Conservation (phyloP, 2,329 filamentous ascomycete genomes). For the Myriosclerotinia curreyana region DNA sequence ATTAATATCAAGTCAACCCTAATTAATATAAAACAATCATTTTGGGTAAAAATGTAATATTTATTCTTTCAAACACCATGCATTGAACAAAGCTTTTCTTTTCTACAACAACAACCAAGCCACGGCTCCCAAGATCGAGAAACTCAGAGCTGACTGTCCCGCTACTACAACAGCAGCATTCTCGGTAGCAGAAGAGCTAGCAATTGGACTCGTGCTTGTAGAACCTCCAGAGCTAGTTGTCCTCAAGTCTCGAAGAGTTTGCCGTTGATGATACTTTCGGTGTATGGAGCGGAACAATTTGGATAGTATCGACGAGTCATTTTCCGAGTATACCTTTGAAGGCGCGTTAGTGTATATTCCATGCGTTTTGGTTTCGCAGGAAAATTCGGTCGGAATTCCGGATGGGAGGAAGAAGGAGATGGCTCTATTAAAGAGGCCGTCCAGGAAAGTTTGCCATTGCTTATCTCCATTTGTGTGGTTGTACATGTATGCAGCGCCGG, state of each 20-base stretch:
- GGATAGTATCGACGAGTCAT: no score
- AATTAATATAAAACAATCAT: not conserved
- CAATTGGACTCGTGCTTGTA: not conserved
- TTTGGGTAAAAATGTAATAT: not conserved
- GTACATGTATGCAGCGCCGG: no score
- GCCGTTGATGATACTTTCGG: conserved; percentile 51
- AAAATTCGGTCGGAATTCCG: no score
- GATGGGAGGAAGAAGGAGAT: no score
- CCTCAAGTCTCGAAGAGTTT: conserved; percentile 43
- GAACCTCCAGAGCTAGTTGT: conserved; percentile 4
- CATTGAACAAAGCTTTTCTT: not conserved
- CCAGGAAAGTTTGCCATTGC: no score
- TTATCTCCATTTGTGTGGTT: no score
- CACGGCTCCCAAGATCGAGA: conserved; percentile 5
- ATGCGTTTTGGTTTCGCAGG: no score
- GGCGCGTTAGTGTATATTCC: no score
- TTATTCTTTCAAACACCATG: not conserved
- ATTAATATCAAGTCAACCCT: no score
- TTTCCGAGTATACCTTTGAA: no score
- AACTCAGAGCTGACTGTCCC: not conserved
- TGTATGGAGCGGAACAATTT: no score
- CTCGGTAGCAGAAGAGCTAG: not conserved
- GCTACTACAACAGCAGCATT: conserved; percentile 4
- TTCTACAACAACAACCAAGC: conserved; percentile 9
- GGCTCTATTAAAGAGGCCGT: no score